Evolutionary conservation across 1,139 yeast species (phyloP), one percentile per base, ranked within the genome.

Genomic region (Sugiyamaella novakii): DNA sequence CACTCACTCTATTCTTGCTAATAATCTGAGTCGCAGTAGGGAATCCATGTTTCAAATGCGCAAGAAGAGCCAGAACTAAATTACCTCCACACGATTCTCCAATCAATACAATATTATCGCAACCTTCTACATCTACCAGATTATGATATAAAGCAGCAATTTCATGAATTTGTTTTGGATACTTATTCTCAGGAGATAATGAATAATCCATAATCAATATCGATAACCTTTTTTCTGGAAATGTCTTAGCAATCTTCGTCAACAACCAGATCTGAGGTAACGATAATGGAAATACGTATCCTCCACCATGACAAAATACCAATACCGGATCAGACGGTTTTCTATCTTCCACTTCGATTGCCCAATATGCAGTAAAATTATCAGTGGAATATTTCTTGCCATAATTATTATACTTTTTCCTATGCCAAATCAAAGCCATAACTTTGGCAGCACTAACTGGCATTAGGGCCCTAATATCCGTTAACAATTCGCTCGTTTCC

Each of bases 11-110:
- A 10, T 21, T 5, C 12, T 39, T 39, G n/a, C 36, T 39, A 34
- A 2, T 47, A 19, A 14, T 43, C 19, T 18, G 52, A 53, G 8
- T 50, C 45, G 31, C 52, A 70, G 40, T 69, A 68, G 1, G 73
- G 69, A 51, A 40, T 6, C 35, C 37, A 42, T 49, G 38, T 17
- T 29, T 39, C 24, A 69, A 56, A 52, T 64, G 70, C 47, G 75
- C 66, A 12, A 67, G 54, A n/a, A 74, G 49, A 2, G 68, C 63
- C 14, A 71, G 54, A 11, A 67, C 60, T 58, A 74, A 58, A 56
- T 75, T 75, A 3, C 66, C 75, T 14, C 80, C 79, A 21, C 76
- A 76, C 2, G 79, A 74, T 53, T 75, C 80, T 4, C 79, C 79
- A 37, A 69, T 49, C 4, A 75, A 54, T 29, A 63, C 64, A 41